Percentiles rank a stretch among this genome's conserved stretches.
Conservation (phyloP, 73 alveolate genomes). For the Halteria grandinella region DNA sequence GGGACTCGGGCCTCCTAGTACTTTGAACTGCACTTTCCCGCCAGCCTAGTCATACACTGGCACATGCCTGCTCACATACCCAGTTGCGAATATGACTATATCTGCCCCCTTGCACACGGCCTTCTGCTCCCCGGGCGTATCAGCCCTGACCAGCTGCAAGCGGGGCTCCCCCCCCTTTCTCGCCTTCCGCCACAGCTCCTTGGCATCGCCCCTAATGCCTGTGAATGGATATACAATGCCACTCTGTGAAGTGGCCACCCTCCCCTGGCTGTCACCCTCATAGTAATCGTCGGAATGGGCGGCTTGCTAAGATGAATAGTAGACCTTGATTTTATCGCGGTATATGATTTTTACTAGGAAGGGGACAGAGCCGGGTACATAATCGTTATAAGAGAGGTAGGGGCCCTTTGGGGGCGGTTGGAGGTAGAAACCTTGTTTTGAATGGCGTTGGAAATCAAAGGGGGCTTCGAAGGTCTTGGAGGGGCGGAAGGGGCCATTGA, state of each 20-base stretch:
- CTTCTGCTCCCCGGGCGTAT: not conserved
- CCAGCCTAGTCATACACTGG: constrained; percentile 30
- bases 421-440: no score
- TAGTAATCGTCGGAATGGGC: constrained; percentile 54
- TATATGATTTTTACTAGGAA: constrained; percentile 25
- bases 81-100: constrained; percentile 58
- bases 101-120: constrained; percentile 19
- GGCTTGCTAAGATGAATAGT: constrained; percentile 15
- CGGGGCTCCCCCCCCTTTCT: constrained; percentile 29
- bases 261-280: constrained; percentile 7
- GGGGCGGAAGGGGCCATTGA: constrained; percentile 59
- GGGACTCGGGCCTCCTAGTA: not conserved
- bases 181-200: constrained; percentile 42
- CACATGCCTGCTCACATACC: constrained; percentile 28
- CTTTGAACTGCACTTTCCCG: not conserved
- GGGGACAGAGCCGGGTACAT: no score
- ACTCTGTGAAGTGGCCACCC: constrained; percentile 41
- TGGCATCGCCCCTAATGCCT: constrained; percentile 73
- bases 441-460: no score
- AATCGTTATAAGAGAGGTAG: no score
- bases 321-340: constrained; percentile 44
- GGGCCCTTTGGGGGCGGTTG: no score
- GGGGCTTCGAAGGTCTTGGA: no score
- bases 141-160: constrained; percentile 37
- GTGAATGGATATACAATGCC: constrained; percentile 69